Percentiles rank a stretch among this genome's conserved stretches.
Evolutionary conservation across 208 protist species (phyloP).

Genomic region (Acanthamoeba healyi): DNA sequence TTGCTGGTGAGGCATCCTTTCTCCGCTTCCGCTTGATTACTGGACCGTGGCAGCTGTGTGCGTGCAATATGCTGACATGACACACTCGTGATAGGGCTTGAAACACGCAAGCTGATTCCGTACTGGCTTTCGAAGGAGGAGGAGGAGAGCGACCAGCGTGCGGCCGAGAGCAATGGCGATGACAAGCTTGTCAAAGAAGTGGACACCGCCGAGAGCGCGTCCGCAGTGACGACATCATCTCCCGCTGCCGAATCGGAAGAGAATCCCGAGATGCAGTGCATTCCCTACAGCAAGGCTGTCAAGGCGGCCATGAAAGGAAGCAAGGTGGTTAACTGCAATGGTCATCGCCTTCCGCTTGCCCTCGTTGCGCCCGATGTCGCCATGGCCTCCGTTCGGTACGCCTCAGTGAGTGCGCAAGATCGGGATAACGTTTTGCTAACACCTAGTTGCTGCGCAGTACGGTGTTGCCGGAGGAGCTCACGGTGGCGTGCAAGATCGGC

Average conservation of each 20-base stretch:
- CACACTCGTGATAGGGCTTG: not conserved
- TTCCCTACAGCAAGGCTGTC: conserved; percentile 32
- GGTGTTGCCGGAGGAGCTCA: conserved; percentile 20
- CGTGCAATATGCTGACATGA: not conserved
- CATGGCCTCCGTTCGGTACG: conserved; percentile 32
- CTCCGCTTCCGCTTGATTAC: too few relatives aligned
- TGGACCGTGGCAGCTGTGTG: too few relatives aligned
- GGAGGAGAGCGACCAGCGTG: not conserved
- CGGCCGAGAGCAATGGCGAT: not conserved
- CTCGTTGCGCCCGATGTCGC: conserved; percentile 3
- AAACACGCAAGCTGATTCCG: not conserved
- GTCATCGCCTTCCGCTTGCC: not conserved
- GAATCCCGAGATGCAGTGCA: conserved; percentile 10
- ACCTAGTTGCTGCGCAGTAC: not conserved
- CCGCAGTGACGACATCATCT: not conserved
- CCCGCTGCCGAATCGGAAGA: not conserved
- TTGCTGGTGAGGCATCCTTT: not conserved
- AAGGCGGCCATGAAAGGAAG: conserved; percentile 4
- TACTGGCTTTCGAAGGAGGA: not conserved
- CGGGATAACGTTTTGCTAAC: too few relatives aligned
- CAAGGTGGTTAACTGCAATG: conserved; percentile 8
- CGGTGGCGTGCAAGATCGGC: conserved; percentile 51
- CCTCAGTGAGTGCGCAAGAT: not conserved
- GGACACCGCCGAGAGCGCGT: not conserved
- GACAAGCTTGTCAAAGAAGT: not conserved